Evolutionary conservation across 176 grass and related monocot genomes (phyloP), one percentile per base, ranked within the genome.

Genomic region (Triticum turgidum): DNA sequence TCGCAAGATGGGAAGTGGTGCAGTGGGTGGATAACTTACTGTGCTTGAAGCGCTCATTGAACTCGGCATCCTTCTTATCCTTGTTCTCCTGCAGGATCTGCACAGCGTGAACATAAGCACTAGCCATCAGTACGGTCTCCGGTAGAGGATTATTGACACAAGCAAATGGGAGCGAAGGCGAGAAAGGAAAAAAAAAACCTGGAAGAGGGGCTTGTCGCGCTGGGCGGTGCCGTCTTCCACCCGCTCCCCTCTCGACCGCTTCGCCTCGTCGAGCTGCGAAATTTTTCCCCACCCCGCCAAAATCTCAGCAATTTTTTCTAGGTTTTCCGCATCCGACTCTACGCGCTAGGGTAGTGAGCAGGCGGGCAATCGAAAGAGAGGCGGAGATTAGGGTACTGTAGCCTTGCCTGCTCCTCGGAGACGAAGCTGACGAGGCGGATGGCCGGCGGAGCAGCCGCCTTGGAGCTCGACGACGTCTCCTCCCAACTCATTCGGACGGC

Each of bases 1-100:
- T 52, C 14, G 49, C 49, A 0, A 6, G 51, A 54, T 39, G 29
- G 29, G 58, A 44, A 69, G 30, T 27, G 20, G 61, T 63, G 9
- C 73, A 81, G 10, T 4, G 12, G 42, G 1, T 33, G 66, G 4
- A 24, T 33, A 37, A 81, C 92, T 83, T 89, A 96, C 97, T 90
- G 71, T 99, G 94, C 61, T 99, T 99, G 87, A 99, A 99, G 58
- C 97, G 93, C 84, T 96, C 97, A 21, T 96, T 99, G 82, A 99
- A 99, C 80, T 99, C 97, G 18, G 97, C 97, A 63, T 99, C 97
- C 76, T 99, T 96, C 85, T 91, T 95, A 45, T 99, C 97, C 91
- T 92, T 99, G 61, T 99, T 99, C 83, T 95, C 97, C 77, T 90
- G 94, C 49, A 96, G 56, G 65, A 99, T 94, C 97, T 99, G 94